phyloP scores from a whole-genome alignment of 1,139 yeast genomes.

The Candida sp. region DNA sequence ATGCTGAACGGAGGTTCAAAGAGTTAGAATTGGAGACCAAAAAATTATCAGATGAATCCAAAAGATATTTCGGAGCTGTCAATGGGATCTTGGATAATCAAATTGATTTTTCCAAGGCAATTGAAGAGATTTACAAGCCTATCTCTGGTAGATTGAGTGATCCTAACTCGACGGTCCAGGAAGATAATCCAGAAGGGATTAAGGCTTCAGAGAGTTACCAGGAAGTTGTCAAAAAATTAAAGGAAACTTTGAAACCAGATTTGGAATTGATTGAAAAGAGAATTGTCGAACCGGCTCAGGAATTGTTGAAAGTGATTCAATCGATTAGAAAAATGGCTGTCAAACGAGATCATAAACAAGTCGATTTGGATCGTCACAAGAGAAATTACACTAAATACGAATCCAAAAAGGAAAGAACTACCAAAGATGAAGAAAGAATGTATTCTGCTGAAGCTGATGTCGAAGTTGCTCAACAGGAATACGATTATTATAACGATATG shows the following conservation, averaged over 20 bases:
- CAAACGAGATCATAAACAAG: slow-evolving; percentile 92
- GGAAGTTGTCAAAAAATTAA: slow-evolving; percentile 81
- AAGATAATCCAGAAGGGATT: slow-evolving; percentile 95
- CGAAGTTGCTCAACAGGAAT: slow-evolving; percentile 91
- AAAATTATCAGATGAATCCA: slow-evolving; percentile 85
- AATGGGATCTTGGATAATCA: slow-evolving; percentile 93
- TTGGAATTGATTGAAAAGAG: slow-evolving; percentile 88
- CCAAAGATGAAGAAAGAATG: slow-evolving; percentile 88
- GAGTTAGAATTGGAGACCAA: slow-evolving; percentile 89
- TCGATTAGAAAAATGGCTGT: slow-evolving; percentile 89
- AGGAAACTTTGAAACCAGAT: slow-evolving; percentile 86
- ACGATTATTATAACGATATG: slow-evolving; percentile 93
- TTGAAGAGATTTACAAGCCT: slow-evolving; percentile 95
- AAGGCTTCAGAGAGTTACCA: slow-evolving; percentile 92
- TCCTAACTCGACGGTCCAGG: slow-evolving; percentile 80
- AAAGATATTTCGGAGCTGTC: slow-evolving; percentile 84
- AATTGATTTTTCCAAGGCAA: slow-evolving; percentile 88
- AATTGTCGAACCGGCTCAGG: slow-evolving; percentile 90
- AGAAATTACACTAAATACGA: slow-evolving; percentile 68
- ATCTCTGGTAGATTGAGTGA: slow-evolving; percentile 90
- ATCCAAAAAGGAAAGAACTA: slow-evolving; percentile 75
- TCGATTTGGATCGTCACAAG: slow-evolving; percentile 87
- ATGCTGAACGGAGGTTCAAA: slow-evolving; percentile 94
- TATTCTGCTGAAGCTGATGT: slow-evolving; percentile 88
- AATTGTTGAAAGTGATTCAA: slow-evolving; percentile 75